A percentile compares a stretch with the other conserved stretches of the same genome.
Conservation (phyloP, 2,329 filamentous ascomycete genomes). For the Triangularia verruculosa region DNA sequence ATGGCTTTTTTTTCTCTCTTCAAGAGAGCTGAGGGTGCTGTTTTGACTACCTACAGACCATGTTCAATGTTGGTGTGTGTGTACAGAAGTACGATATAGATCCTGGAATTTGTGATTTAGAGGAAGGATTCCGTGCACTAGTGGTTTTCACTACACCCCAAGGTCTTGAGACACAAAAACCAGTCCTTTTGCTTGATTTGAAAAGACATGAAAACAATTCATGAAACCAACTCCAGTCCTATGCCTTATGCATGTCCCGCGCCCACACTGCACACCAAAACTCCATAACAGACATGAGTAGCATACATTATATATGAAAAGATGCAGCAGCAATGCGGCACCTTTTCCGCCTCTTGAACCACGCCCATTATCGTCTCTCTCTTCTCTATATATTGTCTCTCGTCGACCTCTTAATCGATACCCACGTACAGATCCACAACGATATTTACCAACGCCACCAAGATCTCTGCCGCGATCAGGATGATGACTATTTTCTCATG, state of each 20-base stretch:
- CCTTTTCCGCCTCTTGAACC: not conserved
- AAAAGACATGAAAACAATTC: not conserved
- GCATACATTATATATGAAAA: not conserved
- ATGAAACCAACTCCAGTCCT: not conserved
- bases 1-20: no score
- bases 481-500: slow-evolving; percentile 68
- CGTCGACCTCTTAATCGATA: slow-evolving; percentile 24
- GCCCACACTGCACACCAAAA: not conserved
- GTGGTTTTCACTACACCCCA: no score
- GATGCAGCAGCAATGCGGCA: not conserved
- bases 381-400: not conserved
- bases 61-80: no score
- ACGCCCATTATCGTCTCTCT: not conserved
- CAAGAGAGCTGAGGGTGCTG: no score
- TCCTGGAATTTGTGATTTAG: no score
- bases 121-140: no score
- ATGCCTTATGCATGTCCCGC: not conserved
- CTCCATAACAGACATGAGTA: not conserved
- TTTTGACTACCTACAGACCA: no score
- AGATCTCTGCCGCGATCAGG: slow-evolving; percentile 90
- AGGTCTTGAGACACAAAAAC: no score
- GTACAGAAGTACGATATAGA: no score
- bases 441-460: slow-evolving; percentile 91
- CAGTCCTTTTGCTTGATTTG: no score
- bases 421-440: slow-evolving; percentile 83